Percentiles rank a stretch among this genome's conserved stretches.
Conservation (phyloP, 352 stramenopile genomes). For the Phytopythium cucurbitacearum region DNA sequence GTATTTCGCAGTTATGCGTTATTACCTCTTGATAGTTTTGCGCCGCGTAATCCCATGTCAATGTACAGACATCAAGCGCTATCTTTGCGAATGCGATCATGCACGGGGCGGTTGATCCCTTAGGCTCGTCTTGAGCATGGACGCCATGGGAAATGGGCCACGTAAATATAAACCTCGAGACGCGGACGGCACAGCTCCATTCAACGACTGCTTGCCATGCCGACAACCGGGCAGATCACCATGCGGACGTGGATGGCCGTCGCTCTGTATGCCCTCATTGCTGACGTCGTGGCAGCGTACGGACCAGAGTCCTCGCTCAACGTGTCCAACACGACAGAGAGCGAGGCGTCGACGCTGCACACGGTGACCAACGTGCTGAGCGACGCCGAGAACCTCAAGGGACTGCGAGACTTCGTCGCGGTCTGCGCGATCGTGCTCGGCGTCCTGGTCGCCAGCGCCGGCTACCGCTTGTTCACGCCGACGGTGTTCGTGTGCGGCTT, state of each 20-base stretch:
- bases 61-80: too few relatives aligned
- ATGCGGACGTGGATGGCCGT: too few relatives aligned
- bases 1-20: not conserved
- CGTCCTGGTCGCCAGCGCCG: constrained; percentile 19
- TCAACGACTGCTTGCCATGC: too few relatives aligned
- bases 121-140: not conserved
- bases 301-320: too few relatives aligned
- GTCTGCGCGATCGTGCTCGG: constrained; percentile 23
- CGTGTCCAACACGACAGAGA: not conserved
- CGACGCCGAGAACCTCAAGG: not conserved
- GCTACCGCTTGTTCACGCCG: constrained; percentile 42
- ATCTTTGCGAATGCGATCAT: too few relatives aligned
- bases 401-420: constrained; percentile 16
- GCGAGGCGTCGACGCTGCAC: constrained; percentile 5
- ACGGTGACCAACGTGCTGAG: constrained; percentile 15
- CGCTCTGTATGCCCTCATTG: too few relatives aligned
- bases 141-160: constrained; percentile 3
- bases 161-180: too few relatives aligned
- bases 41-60: not conserved
- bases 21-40: not conserved
- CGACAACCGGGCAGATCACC: too few relatives aligned
- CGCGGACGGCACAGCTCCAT: too few relatives aligned
- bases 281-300: too few relatives aligned
- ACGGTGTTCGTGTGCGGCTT: constrained; percentile 48
- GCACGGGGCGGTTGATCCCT: too few relatives aligned